Conservation (phyloP, 495 filamentous ascomycete species). For the Platismatia glauca region DNA sequence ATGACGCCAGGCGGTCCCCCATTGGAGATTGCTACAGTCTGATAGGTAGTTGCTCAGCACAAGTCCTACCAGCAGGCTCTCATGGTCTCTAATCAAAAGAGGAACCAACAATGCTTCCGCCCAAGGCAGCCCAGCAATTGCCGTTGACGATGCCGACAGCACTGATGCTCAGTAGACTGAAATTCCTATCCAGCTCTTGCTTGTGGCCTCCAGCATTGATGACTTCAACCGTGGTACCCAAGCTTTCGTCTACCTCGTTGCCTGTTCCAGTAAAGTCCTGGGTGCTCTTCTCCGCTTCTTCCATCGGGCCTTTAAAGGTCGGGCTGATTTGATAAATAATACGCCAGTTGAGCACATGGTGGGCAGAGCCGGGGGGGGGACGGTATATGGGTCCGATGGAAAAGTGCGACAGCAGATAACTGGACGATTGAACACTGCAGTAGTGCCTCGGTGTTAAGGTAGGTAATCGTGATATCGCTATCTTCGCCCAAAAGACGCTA, state of each 20-base stretch:
- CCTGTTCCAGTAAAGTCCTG: neutral
- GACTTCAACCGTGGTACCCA: neutral
- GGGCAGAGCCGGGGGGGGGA: neutral
- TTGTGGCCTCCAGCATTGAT: constrained; percentile 49
- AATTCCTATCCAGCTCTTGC: constrained; percentile 53
- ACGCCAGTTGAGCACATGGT: neutral
- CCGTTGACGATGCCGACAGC: constrained; percentile 46
- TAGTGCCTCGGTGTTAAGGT: too few relatives aligned
- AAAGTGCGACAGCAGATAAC: neutral
- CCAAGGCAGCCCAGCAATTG: constrained; percentile 51
- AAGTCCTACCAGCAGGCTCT: neutral
- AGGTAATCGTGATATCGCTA: too few relatives aligned
- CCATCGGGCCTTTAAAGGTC: neutral
- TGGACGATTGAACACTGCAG: neutral
- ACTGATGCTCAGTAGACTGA: constrained; percentile 48
- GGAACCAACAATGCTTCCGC: constrained; percentile 39
- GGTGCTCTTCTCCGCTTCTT: neutral
- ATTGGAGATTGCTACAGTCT: constrained; percentile 32
- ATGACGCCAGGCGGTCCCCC: constrained; percentile 42
- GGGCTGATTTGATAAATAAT: neutral
- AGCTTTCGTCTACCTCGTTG: neutral
- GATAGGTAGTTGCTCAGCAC: neutral
- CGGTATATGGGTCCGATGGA: neutral
- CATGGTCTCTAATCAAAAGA: neutral
- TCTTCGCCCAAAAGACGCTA: neutral